These are phyloP conservation scores for Talaromyces verruculosus DNA, from an alignment of 2,329 filamentous ascomycete genomes.

Conservation along the genomic window DNA sequence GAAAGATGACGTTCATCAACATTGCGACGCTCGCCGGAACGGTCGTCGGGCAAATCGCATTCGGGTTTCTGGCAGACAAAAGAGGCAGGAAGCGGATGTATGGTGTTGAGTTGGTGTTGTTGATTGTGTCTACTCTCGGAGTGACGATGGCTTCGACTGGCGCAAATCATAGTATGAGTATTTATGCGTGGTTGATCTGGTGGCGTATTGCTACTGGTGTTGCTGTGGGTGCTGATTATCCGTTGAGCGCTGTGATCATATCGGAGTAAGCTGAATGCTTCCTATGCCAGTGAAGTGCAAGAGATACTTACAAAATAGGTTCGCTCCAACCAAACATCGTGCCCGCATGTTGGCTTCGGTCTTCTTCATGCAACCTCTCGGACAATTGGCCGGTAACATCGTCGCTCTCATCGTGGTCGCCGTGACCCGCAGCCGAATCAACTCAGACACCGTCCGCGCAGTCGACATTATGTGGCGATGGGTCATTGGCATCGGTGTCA, in stretches of 20 bases:
- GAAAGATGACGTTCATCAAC: slow-evolving; percentile 44
- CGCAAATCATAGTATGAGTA: slow-evolving; percentile 43
- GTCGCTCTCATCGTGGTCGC: slow-evolving; percentile 54
- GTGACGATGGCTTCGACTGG: slow-evolving; percentile 49
- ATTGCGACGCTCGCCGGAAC: slow-evolving; percentile 50
- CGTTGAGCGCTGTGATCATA: slow-evolving; percentile 65
- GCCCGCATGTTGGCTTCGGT: slow-evolving; percentile 67
- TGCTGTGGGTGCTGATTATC: slow-evolving; percentile 68
- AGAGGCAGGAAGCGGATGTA: slow-evolving; percentile 54
- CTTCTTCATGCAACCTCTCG: slow-evolving; percentile 68
- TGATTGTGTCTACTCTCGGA: slow-evolving; percentile 49
- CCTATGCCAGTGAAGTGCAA: background rate
- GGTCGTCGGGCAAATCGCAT: slow-evolving; percentile 49
- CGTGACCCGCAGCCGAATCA: slow-evolving; percentile 28
- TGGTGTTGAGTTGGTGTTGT: slow-evolving; percentile 50
- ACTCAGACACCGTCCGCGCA: slow-evolving; percentile 34
- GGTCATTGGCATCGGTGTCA: slow-evolving; percentile 64
- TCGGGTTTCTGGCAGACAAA: slow-evolving; percentile 50
- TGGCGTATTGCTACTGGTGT: slow-evolving; percentile 52
- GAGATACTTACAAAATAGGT: slow-evolving; percentile 32
- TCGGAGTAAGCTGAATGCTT: slow-evolving; percentile 55
- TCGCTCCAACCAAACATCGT: slow-evolving; percentile 59
- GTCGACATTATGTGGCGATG: slow-evolving; percentile 67
- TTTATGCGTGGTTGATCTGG: slow-evolving; percentile 49
- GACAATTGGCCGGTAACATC: slow-evolving; percentile 64